Percentiles rank a stretch among this genome's conserved stretches.
phyloP scores from a whole-genome alignment of 1,139 yeast species.

The Protomyces inouyei region DNA sequence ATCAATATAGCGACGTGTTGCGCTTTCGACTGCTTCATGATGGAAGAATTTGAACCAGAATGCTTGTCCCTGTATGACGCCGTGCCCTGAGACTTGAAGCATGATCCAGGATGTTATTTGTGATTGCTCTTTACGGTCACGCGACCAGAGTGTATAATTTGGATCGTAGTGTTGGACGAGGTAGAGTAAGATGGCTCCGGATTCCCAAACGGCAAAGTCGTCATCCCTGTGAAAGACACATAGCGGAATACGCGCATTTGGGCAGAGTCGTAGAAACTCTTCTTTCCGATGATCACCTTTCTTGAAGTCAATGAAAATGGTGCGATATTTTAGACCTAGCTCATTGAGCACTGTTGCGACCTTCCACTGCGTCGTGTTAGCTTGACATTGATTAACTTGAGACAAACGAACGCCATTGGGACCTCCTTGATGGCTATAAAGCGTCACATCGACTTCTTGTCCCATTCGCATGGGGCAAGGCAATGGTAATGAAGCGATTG shows the following conservation, averaged over 20 bases:
- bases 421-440: constrained; percentile 32
- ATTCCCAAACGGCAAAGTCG: constrained; percentile 46
- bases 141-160: constrained; percentile 43
- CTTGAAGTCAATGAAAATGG: constrained; percentile 74
- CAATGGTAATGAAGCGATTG: too few species aligned
- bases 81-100: constrained; percentile 18
- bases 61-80: constrained; percentile 31
- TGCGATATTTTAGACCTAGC: constrained; percentile 68
- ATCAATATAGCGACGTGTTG: constrained; percentile 31
- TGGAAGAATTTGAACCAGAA: constrained; percentile 32
- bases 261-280: constrained; percentile 54
- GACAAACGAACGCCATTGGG: constrained; percentile 27
- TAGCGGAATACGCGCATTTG: constrained; percentile 61
- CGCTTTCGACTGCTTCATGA: constrained; percentile 29
- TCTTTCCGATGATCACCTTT: constrained; percentile 43
- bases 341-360: constrained; percentile 88
- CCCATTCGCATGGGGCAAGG: neutral
- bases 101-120: constrained; percentile 33
- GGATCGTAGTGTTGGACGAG: constrained; percentile 53
- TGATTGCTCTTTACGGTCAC: constrained; percentile 31
- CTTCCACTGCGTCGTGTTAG: constrained; percentile 49
- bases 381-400: constrained; percentile 43
- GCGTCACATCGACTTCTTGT: constrained; percentile 27
- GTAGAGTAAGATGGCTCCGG: constrained; percentile 56
- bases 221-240: constrained; percentile 47